Base-by-base conservation (phyloP, 139 green algal genomes). In the Chlorella vulgaris region DNA sequence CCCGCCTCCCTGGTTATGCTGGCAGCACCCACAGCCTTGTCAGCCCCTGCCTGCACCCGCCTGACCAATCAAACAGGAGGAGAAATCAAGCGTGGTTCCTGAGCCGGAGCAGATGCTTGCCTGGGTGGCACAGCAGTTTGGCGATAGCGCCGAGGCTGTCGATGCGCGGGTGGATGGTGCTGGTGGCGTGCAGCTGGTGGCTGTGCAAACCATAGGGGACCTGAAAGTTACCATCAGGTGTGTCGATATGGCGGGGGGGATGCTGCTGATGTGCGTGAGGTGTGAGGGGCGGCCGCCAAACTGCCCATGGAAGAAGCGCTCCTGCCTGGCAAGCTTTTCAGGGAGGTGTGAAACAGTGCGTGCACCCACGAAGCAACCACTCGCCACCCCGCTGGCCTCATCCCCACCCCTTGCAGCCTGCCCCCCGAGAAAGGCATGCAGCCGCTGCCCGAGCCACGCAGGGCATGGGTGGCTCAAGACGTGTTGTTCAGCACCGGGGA, bases 391-490 rank as follows among this genome's bases (percentile, higher is more conserved):
- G 31, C 29, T 70, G 63, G 31, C 29, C 7, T 24, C 5, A 42
- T 47, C 7, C 0, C 3, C 29, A 15, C 31, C 33, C 63, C n/a
- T 15, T n/a, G 63, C 73, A 79, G 73, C 35, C 53, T 79, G 73
- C 73, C 73, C 24, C 73, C 73, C 3, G 22, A 33, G 33, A 24
- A 36, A 1, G 42, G n/a, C 2, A 42, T 76, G 31, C 8, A 13
- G 29, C 69, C 73, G 53, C 35, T 67, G 73, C 35, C 18, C 7
- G 53, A 55, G 13, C 73, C 8, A 36, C 5, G 36, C 7, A 60
- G 35, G 1, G 73, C 51, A 29, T 79, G 73, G 73, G 73, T 79
- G 24, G 36, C 29, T 13, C 73, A 79, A 35, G 73, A 79, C 18
- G 19, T 79, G 24, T 35, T 79, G 33, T 79, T 79, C 73, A 69